Conservation (phyloP, 2,329 filamentous ascomycete genomes). For the Xylaria sp. region DNA sequence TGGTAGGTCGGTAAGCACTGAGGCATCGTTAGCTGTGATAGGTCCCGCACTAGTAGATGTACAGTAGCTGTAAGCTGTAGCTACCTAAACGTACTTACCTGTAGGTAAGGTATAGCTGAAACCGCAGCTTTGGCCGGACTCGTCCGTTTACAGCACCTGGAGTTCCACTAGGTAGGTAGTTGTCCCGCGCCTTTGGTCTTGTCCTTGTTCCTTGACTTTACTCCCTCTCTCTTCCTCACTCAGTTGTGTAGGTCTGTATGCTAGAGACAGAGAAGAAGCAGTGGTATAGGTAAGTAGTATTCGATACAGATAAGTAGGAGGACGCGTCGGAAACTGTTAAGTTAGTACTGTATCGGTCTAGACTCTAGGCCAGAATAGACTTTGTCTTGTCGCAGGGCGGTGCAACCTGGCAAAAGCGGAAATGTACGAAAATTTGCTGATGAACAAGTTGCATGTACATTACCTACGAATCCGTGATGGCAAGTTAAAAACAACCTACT, state of each 20-base stretch:
- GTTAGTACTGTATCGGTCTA: conserved; percentile 30
- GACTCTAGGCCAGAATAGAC: conserved; percentile 28
- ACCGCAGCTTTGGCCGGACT: neutral
- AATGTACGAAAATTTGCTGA: conserved; percentile 36
- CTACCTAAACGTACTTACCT: neutral
- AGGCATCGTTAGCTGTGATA: no score
- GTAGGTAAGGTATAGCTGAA: neutral
- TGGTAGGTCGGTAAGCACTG: neutral
- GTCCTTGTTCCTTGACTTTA: neutral
- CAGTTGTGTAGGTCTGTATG: neutral
- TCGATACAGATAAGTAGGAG: conserved; percentile 10
- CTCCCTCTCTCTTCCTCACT: neutral
- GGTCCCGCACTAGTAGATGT: no score
- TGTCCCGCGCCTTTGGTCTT: conserved; percentile 11
- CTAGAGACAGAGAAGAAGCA: neutral
- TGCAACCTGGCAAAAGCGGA: conserved; percentile 36
- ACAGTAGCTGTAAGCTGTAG: neutral
- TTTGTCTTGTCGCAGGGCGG: conserved; percentile 29
- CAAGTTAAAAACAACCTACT: neutral
- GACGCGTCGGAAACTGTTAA: conserved; percentile 31
- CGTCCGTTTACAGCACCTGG: neutral
- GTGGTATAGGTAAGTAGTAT: neutral
- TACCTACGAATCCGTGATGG: neutral
- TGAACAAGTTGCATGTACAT: neutral
- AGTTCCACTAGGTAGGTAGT: neutral